Percentiles rank a stretch among this genome's conserved stretches.
These are phyloP conservation scores for Rasamsonia emersonii DNA, from an alignment of 2,329 filamentous ascomycete genomes.

Conservation along the genomic window DNA sequence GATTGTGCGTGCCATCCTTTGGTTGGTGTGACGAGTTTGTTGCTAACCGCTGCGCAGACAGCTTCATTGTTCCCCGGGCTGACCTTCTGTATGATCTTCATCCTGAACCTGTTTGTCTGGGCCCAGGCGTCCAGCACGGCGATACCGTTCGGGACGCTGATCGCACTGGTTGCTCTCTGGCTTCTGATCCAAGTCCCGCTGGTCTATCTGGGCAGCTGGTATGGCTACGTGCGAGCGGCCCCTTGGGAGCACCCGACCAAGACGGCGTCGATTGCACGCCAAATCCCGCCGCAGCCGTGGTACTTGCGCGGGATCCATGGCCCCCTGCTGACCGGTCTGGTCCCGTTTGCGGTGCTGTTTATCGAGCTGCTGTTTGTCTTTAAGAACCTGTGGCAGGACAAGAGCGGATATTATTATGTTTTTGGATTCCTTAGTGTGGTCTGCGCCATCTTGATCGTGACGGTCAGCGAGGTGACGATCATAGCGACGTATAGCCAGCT, in stretches of 20 bases:
- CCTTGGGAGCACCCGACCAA: conserved; percentile 77
- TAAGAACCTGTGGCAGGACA: conserved; percentile 81
- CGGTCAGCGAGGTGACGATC: conserved; percentile 73
- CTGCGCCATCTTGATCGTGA: conserved; percentile 61
- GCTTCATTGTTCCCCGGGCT: conserved; percentile 71
- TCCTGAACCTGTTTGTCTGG: conserved; percentile 85
- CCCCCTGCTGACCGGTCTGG: conserved; percentile 62
- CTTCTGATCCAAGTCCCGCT: conserved; percentile 78
- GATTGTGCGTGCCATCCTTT: conserved; percentile 36
- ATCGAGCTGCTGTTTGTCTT: conserved; percentile 83
- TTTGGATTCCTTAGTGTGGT: conserved; percentile 78
- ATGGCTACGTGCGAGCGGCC: conserved; percentile 58
- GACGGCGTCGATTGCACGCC: conserved; percentile 61
- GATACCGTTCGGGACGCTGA: conserved; percentile 70
- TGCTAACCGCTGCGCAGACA: conserved; percentile 39
- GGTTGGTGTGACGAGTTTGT: conserved; percentile 1
- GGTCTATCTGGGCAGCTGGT: conserved; percentile 72
- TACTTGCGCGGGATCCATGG: conserved; percentile 58
- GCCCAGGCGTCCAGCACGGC: conserved; percentile 81
- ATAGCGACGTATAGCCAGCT: conserved; percentile 76
- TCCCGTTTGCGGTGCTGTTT: conserved; percentile 81
- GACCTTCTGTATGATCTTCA: conserved; percentile 64
- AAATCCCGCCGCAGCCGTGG: conserved; percentile 68
- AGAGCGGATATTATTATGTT: conserved; percentile 85
- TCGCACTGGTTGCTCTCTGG: conserved; percentile 68